These are phyloP conservation scores for Colletotrichum melonis DNA, from an alignment of 2,329 filamentous ascomycete species.

Conservation along the genomic window DNA sequence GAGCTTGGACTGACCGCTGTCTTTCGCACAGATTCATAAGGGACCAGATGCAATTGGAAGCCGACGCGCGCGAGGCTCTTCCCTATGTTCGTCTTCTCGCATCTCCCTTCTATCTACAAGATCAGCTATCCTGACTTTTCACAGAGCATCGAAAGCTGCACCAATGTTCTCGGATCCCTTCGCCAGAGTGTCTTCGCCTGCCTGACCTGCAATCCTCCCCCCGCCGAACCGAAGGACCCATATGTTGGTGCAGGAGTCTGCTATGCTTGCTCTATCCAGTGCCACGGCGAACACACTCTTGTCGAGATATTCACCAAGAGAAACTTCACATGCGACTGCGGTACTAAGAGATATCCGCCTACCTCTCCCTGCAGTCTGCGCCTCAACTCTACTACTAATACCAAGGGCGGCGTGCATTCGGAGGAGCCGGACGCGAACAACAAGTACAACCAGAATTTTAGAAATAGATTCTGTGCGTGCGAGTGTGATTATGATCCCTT, in stretches of 20 bases:
- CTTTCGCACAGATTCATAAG: constrained; percentile 77
- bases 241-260: constrained; percentile 86
- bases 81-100: constrained; percentile 78
- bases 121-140: background rate
- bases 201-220: constrained; percentile 89
- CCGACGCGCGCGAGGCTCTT: constrained; percentile 92
- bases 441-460: constrained; percentile 95
- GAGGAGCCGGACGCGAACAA: constrained; percentile 80
- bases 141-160: constrained; percentile 94
- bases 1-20: background rate
- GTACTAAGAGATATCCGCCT: constrained; percentile 81
- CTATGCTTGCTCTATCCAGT: constrained; percentile 96
- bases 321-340: constrained; percentile 96
- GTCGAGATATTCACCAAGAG: constrained; percentile 97
- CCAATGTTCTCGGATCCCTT: constrained; percentile 86
- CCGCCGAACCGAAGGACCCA: constrained; percentile 68
- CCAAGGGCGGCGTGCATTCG: constrained; percentile 80
- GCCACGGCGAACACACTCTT: constrained; percentile 93
- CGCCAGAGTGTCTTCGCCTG: constrained; percentile 93
- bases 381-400: constrained; percentile 76
- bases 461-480: constrained; percentile 92
- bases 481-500: constrained; percentile 88
- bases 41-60: constrained; percentile 89
- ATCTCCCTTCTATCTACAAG: background rate
- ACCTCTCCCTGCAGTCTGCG: constrained; percentile 82